A percentile compares a stretch with the other conserved stretches of the same genome.
Evolutionary conservation across 2,329 filamentous ascomycete species (phyloP).

Genomic region (Aspergillus flavus): DNA sequence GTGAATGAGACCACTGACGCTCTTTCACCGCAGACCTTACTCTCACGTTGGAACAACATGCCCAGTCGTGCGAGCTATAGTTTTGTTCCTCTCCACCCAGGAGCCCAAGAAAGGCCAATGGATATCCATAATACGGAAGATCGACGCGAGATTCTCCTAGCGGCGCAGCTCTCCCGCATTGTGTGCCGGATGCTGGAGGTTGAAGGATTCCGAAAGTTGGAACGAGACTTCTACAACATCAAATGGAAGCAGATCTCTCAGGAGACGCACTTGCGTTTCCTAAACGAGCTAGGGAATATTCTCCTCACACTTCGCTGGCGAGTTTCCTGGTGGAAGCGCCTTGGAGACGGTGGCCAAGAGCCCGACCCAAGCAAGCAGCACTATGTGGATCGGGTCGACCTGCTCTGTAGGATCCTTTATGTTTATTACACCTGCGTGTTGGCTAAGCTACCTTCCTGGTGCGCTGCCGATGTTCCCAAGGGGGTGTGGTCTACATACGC

Average conservation of each 20-base stretch:
- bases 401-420: conserved; percentile 48
- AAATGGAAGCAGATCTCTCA: conserved; percentile 49
- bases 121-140: conserved; percentile 41
- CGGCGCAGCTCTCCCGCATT: conserved; percentile 49
- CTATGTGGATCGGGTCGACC: conserved; percentile 43
- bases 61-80: conserved; percentile 49
- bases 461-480: conserved; percentile 38
- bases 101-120: conserved; percentile 39
- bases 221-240: conserved; percentile 49
- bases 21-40: conserved; percentile 36
- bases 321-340: conserved; percentile 48
- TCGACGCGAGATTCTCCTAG: conserved; percentile 44
- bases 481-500: conserved; percentile 46
- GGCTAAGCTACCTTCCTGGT: conserved; percentile 46
- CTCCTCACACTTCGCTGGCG: conserved; percentile 49
- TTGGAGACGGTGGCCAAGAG: conserved; percentile 41
- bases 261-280: conserved; percentile 45
- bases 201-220: conserved; percentile 48
- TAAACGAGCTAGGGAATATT: conserved; percentile 43
- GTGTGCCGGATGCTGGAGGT: conserved; percentile 51
- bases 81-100: conserved; percentile 36
- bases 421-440: conserved; percentile 50
- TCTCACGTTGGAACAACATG: conserved; percentile 51
- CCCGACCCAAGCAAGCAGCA: conserved; percentile 42
- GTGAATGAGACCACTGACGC: conserved; percentile 7